Conservation (phyloP, 192 early-diverging fungal species). For the Lobosporangium transversale region DNA sequence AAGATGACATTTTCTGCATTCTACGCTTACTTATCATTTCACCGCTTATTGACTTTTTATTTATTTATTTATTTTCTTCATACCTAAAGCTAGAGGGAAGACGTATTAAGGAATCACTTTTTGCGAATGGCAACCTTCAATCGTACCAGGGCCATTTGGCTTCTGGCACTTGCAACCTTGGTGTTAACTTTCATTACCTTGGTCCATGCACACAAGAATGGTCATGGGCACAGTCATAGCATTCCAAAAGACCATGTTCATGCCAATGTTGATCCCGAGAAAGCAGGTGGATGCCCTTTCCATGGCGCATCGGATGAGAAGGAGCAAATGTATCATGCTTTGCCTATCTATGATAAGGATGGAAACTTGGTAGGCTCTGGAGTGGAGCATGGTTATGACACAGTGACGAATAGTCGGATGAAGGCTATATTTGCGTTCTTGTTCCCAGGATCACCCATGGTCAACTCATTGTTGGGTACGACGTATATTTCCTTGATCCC, state of each 20-base stretch:
- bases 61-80: too few species aligned
- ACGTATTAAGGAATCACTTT: too few species aligned
- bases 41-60: too few species aligned
- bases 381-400: conserved; percentile 2
- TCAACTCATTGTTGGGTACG: conserved; percentile 77
- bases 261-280: conserved; percentile 36
- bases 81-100: too few species aligned
- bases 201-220: conserved; percentile 29
- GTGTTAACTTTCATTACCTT: conserved; percentile 14
- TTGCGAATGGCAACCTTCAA: conserved; percentile 34
- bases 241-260: conserved; percentile 40
- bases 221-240: conserved; percentile 9
- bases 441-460: conserved; percentile 65
- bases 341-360: conserved; percentile 40
- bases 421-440: conserved; percentile 62
- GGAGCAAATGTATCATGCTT: conserved; percentile 20
- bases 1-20: too few species aligned
- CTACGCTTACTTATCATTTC: too few species aligned
- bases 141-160: conserved; percentile 22
- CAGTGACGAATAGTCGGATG: conserved; percentile 30
- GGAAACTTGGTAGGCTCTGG: conserved; percentile 26
- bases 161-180: conserved; percentile 13
- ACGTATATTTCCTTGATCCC: conserved; percentile 86
- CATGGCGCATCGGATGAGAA: conserved; percentile 17
- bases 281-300: conserved; percentile 38